Percentiles rank a stretch among this genome's conserved stretches.
Evolutionary conservation across 495 filamentous ascomycete genomes (phyloP).

Genomic region (Penicillium cosmopolitanum): DNA sequence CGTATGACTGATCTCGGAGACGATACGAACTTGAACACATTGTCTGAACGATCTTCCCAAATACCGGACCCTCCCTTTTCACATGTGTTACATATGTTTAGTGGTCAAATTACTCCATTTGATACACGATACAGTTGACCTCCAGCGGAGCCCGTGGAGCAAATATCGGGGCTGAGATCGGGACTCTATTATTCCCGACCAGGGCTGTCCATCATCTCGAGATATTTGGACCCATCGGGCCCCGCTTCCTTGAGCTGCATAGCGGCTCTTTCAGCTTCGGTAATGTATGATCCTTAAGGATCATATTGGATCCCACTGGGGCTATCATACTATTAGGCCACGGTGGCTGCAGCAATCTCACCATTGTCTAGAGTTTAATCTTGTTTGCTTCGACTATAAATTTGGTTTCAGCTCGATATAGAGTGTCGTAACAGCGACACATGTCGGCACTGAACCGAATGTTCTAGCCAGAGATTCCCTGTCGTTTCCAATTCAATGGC

Average conservation of each 20-base stretch:
- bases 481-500: background rate
- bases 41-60: background rate
- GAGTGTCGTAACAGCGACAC: background rate
- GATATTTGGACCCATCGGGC: constrained; percentile 1
- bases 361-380: background rate
- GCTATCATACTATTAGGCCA: background rate
- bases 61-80: constrained; percentile 1
- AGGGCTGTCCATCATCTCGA: background rate
- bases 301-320: background rate
- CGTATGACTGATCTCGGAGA: constrained; percentile 3
- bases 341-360: background rate
- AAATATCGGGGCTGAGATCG: constrained; percentile 14
- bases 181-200: constrained; percentile 3
- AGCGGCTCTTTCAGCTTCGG: constrained; percentile 7
- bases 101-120: constrained; percentile 1
- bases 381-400: background rate
- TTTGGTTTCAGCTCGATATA: background rate
- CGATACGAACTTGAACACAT: background rate
- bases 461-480: background rate
- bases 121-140: background rate
- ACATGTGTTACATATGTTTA: constrained; percentile 11
- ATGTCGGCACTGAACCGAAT: background rate
- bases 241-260: background rate
- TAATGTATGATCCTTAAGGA: background rate
- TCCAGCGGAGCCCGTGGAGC: constrained; percentile 12